Evolutionary conservation across 2,329 filamentous ascomycete genomes (phyloP).

Genomic region (Fusarium chaquense): DNA sequence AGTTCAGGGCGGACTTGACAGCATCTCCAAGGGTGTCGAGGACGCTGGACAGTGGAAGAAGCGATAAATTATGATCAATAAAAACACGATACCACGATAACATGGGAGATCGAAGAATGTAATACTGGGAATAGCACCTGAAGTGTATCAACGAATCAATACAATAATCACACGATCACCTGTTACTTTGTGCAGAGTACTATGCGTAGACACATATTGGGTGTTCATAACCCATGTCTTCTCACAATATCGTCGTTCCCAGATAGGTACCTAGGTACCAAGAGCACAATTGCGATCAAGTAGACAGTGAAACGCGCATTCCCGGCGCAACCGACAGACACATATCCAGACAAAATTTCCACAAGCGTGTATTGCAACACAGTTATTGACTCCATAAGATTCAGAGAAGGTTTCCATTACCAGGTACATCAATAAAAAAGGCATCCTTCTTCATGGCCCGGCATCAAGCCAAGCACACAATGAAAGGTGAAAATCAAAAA

Average conservation of each 20-base stretch:
- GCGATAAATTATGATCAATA: slow-evolving; percentile 28
- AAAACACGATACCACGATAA: neutral
- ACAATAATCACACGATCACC: neutral
- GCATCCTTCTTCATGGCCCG: slow-evolving; percentile 46
- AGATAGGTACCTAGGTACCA: too few species aligned
- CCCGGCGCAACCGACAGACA: too few species aligned
- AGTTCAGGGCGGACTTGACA: slow-evolving; percentile 62
- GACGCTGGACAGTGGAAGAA: slow-evolving; percentile 70
- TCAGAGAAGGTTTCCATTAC: too few species aligned
- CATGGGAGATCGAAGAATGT: slow-evolving; percentile 1
- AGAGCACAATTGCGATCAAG: too few species aligned
- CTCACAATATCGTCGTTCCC: too few species aligned
- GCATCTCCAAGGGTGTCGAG: slow-evolving; percentile 66
- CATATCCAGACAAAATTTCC: too few species aligned
- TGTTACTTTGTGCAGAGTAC: neutral
- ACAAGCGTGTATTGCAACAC: too few species aligned
- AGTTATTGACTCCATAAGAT: too few species aligned
- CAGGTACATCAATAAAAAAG: too few species aligned
- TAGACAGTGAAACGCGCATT: too few species aligned
- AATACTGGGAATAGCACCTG: slow-evolving; percentile 4
- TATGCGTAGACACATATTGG: neutral
- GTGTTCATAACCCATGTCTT: neutral
- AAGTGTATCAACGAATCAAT: neutral
- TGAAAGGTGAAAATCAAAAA: slow-evolving; percentile 65
- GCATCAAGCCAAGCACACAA: slow-evolving; percentile 55